These are phyloP conservation scores for Trichoderma citrinoviride DNA, from an alignment of 2,329 filamentous ascomycete genomes.

Conservation along the genomic window DNA sequence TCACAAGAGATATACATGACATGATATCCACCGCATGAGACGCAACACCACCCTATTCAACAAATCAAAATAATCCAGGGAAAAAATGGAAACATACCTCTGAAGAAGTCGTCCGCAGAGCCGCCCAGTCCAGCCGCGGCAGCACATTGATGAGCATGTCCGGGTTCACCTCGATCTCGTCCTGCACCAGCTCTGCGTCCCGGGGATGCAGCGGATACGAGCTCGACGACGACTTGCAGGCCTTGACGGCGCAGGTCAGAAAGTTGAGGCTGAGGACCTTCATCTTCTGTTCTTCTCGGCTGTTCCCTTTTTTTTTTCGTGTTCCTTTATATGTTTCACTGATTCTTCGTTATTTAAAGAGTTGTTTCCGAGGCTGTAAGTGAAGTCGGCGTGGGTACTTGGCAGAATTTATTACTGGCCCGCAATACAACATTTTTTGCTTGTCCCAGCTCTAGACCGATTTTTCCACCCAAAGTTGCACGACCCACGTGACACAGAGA, in stretches of 20 bases:
- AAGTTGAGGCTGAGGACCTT: conserved; percentile 97
- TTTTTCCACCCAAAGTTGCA: background rate
- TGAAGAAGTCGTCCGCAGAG: conserved; percentile 68
- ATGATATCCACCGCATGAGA: too few relatives aligned
- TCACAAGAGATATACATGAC: too few relatives aligned
- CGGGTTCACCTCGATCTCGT: conserved; percentile 78
- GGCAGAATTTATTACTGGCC: background rate
- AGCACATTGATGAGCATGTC: conserved; percentile 81
- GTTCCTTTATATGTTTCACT: too few relatives aligned
- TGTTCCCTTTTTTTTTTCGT: background rate
- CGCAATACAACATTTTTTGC: background rate
- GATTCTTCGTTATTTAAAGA: background rate
- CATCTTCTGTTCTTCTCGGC: conserved; percentile 56
- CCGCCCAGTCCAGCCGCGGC: conserved; percentile 84
- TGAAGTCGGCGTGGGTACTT: too few relatives aligned
- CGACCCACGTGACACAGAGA: conserved; percentile 6
- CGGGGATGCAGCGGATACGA: conserved; percentile 91
- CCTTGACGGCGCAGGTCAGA: conserved; percentile 90
- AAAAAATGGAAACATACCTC: conserved; percentile 57
- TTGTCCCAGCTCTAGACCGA: background rate
- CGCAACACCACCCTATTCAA: too few relatives aligned
- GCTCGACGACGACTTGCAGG: conserved; percentile 76
- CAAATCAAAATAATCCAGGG: background rate
- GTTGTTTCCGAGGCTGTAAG: background rate
- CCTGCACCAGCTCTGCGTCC: conserved; percentile 86